These are phyloP conservation scores for Onygenales sp. DNA, from an alignment of 2,329 filamentous ascomycete species.

Conservation along the genomic window DNA sequence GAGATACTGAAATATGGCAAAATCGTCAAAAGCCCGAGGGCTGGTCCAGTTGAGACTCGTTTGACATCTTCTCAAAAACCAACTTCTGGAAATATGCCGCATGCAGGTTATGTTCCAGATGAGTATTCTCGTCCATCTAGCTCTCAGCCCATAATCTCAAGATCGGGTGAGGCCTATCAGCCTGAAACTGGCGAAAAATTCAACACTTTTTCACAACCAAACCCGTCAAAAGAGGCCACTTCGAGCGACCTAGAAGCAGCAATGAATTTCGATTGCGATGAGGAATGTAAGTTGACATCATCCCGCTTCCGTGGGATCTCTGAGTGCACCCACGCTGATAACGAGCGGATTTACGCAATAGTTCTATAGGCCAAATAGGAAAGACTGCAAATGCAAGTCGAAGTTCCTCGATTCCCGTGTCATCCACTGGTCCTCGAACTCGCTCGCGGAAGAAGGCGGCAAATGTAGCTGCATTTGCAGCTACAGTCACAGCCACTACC, in stretches of 20 bases:
- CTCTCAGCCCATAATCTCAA: neutral
- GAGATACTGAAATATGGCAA: constrained; percentile 33
- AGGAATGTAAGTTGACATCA: constrained; percentile 7
- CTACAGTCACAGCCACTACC: neutral
- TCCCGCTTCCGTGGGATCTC: neutral
- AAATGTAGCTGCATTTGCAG: neutral
- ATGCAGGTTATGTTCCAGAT: neutral
- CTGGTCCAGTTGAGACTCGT: neutral
- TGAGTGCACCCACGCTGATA: neutral
- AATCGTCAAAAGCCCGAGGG: constrained; percentile 23
- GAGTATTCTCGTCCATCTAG: neutral
- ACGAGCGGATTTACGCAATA: neutral
- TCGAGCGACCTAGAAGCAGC: constrained; percentile 8
- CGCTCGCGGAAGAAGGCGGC: neutral
- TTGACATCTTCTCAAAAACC: neutral
- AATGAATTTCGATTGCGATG: constrained; percentile 2
- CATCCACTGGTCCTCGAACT: neutral
- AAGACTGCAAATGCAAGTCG: neutral
- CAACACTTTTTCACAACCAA: neutral
- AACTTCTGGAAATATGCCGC: neutral
- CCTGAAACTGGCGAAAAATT: neutral
- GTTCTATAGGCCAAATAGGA: neutral
- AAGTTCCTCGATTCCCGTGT: neutral
- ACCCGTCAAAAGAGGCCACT: neutral
- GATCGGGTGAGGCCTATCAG: neutral